A percentile compares a stretch with the other conserved stretches of the same genome.
phyloP scores from a whole-genome alignment of 192 early-diverging fungal species.

The Backusella morwellensis region DNA sequence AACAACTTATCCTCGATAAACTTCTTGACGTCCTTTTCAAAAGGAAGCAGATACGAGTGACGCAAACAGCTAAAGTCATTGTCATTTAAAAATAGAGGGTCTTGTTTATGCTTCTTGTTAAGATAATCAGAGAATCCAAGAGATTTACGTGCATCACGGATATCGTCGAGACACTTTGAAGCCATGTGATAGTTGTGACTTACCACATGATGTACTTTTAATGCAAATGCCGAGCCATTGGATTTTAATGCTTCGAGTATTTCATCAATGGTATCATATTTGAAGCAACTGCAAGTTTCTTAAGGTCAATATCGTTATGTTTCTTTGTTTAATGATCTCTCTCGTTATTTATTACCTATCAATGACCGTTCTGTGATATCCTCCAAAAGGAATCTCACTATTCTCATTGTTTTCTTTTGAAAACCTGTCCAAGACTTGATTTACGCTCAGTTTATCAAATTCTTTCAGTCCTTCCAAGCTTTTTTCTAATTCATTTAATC shows the following conservation, averaged over 20 bases:
- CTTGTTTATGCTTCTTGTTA: not conserved
- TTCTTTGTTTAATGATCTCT: not conserved
- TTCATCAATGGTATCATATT: constrained; percentile 70
- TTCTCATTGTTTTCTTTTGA: not conserved
- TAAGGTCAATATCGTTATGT: not conserved
- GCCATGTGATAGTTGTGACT: constrained; percentile 22
- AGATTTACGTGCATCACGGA: not conserved
- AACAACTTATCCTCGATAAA: not conserved
- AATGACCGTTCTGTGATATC: not conserved
- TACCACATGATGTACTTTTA: constrained; percentile 52
- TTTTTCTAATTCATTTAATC: constrained; percentile 73
- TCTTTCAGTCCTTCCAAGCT: constrained; percentile 19
- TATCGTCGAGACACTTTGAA: not conserved
- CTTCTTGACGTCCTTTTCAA: not conserved
- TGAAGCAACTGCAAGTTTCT: constrained; percentile 72
- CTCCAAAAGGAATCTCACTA: not conserved
- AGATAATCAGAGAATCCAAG: not conserved
- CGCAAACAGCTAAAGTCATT: not conserved
- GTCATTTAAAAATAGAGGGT: not conserved
- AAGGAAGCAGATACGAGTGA: not conserved
- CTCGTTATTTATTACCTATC: not conserved
- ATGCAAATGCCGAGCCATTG: constrained; percentile 67
- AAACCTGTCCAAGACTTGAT: not conserved
- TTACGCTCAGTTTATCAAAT: not conserved
- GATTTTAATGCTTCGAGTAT: constrained; percentile 78